Base-by-base conservation (phyloP, 495 filamentous ascomycete genomes). In the Aspergillus leporis region DNA sequence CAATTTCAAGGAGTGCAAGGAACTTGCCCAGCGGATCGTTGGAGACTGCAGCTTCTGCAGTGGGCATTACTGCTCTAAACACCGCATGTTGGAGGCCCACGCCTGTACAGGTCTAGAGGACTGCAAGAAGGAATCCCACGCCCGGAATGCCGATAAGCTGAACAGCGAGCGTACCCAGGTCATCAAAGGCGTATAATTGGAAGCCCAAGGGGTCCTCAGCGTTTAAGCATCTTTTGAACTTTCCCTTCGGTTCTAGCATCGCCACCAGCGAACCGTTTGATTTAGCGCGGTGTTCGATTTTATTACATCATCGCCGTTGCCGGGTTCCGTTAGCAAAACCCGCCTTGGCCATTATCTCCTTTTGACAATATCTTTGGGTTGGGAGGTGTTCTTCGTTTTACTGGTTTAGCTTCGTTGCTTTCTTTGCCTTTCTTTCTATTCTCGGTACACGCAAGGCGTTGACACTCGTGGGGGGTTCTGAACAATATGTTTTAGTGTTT, bases 21-120 rank as follows among this genome's bases (percentile, higher is more conserved):
- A 87, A 60, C 82, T 83, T 32, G 92, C 92, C 22, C 91, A 95
- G 71, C 85, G 90, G 55, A 97, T 98, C 69, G 90, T 96, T 45
- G 95, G 95, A 10, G 94, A 98, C 76, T 98, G 94, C 79, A 88
- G 85, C 53, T 98, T 98, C 77, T 98, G 94, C 80, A 78, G 86
- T 51, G 92, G 92, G 16, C 89, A 94, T 72, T 98, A 89, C 79
- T 98, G 94, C 78, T 90, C 88, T 53, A 92, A 90, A 78, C 94
- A 98, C 78, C 82, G 94, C 16, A 84, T 98, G 74, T 73, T 98
- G 49, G 94, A 98, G 76, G 88, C 91, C 60, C 94, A 98, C 77
- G 88, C 90, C 70, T 98, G 94, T 76, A 84, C 81, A 58, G 92
- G 92, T n/a, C 78, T 98, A 59, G 95, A 98, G 77, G 88, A 97